Evolutionary conservation across 106 monocot species (phyloP).

Genomic region (Iris macrosiphon): DNA sequence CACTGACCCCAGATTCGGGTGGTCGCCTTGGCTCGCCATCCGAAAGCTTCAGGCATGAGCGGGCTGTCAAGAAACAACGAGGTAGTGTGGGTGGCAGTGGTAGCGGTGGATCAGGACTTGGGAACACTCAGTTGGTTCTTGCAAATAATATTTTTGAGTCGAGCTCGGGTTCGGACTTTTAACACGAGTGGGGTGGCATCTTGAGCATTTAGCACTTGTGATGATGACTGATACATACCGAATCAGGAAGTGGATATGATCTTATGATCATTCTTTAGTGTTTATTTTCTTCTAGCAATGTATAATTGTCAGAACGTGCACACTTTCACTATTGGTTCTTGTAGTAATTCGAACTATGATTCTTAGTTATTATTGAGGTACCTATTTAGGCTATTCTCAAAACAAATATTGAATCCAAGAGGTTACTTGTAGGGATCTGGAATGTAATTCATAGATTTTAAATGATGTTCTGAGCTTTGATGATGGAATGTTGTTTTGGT

Average conservation of each 20-base stretch:
- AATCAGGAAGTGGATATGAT: not conserved
- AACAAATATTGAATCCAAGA: too few relatives aligned
- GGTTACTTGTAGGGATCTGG: too few relatives aligned
- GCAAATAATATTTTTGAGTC: conserved; percentile 56
- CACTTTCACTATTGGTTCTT: too few relatives aligned
- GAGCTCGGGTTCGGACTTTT: conserved; percentile 48
- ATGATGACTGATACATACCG: conserved; percentile 20
- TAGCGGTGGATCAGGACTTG: not conserved
- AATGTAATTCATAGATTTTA: too few relatives aligned
- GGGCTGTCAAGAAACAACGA: conserved; percentile 7
- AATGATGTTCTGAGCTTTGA: too few relatives aligned
- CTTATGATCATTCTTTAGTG: too few relatives aligned
- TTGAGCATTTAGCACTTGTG: conserved; percentile 31
- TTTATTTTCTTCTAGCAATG: too few relatives aligned
- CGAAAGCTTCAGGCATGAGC: conserved; percentile 22
- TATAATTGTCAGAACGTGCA: too few relatives aligned
- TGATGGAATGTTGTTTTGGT: too few relatives aligned
- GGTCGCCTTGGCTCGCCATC: conserved; percentile 26
- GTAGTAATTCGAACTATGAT: too few relatives aligned
- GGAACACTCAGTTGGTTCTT: conserved; percentile 25
- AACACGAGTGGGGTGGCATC: not conserved
- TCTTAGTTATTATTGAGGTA: too few relatives aligned
- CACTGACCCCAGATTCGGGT: conserved; percentile 57
- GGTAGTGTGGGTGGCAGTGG: conserved; percentile 14
- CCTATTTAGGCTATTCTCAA: too few relatives aligned